Evolutionary conservation across 2,329 filamentous ascomycete species (phyloP), one percentile per base, ranked within the genome.

Genomic region (Moelleriella libera): DNA sequence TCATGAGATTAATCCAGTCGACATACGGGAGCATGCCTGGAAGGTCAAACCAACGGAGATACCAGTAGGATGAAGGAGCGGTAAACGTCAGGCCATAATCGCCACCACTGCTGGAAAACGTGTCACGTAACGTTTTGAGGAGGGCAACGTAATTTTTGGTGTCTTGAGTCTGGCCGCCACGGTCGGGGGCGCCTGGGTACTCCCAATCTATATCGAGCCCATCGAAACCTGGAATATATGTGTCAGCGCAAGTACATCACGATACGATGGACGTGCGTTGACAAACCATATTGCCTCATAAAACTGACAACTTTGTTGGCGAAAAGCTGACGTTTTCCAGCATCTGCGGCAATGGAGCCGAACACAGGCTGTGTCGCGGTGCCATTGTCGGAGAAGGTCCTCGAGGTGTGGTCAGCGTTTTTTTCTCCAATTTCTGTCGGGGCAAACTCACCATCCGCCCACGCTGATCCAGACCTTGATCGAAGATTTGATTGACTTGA

Each of bases 1-100:
- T 9, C 32, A 43, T 30, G 8, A 72, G 28, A 44, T 70, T 72
- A 40, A 67, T 54, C 50, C 55, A 69, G 32, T 70, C 63, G 0
- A 60, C 60, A 1, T 56, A 44, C 3, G 56, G 48, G 11, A 55
- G 45, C 30, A 52, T 44, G 0, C 29, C 41, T n/a, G 48, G 45
- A 0, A 61, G 29, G 12, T 60, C 54, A 7, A 61, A 61, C 2
- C 51, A 49, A 0, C 51, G 52, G 0, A 64, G 54, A 6, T 63
- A 64, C 60, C 60, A 64, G 30, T 57, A 64, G 0, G 52, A 55
- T 0, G 58, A 49, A 0, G 60, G 60, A 1, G 51, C 45, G 2
- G 58, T 60, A 30, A 58, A 54, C 0, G 54, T 54, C 3, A 60
- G 30, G 5, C 48, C 48, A 12, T 54, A 62, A 4, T 2, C 52